Base-by-base conservation (phyloP, 257 asterid genomes). In the Apocynum venetum region DNA sequence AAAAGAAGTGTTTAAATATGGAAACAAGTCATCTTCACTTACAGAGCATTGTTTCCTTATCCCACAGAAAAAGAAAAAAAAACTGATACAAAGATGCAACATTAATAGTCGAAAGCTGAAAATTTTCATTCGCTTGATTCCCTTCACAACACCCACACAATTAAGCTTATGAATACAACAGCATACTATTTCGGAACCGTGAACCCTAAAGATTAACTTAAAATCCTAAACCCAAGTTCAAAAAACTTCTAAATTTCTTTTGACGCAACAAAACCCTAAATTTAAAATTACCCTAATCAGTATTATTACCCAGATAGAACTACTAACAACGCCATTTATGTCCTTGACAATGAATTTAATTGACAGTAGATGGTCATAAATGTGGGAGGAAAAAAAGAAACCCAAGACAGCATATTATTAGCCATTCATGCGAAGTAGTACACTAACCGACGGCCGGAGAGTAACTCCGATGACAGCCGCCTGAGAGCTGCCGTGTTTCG, bases 381-480 rank as follows among this genome's bases (percentile, higher is more conserved):
- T 43, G 35, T 2, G 36, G 52, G 49, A 43, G 0, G 6, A 43
- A 59, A 59, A 20, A n/a, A 25, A 41, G 43, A 41, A 1, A 15
- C 35, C 13, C 35, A 67, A 15, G 46, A 63, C 35, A 4, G 8
- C 41, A 63, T 13, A 12, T 12, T 36, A 35, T 38, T 20, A 63
- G n/a, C 44, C 3, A 14, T 12, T 2, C 19, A 63, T 12, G 35
- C 46, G n/a, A 63, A 63, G 46, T 12, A 63, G n/a, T 4, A 67
- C 14, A 43, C 46, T 43, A 67, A 14, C 52, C 51, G 36, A 67
- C 36, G 52, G 49, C 36, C 52, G 15, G 72, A 36, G 15, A 3
- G 3, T 40, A 67, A 67, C 72, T 67, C 72, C 52, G 72, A 38
- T 67, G 72, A 43, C 72, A 67, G 52, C 14, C 52, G 72, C 15